A percentile compares a stretch with the other conserved stretches of the same genome.
These are phyloP conservation scores for Aureobasidium zeae DNA, from an alignment of 2,329 filamentous ascomycete species.

Conservation along the genomic window DNA sequence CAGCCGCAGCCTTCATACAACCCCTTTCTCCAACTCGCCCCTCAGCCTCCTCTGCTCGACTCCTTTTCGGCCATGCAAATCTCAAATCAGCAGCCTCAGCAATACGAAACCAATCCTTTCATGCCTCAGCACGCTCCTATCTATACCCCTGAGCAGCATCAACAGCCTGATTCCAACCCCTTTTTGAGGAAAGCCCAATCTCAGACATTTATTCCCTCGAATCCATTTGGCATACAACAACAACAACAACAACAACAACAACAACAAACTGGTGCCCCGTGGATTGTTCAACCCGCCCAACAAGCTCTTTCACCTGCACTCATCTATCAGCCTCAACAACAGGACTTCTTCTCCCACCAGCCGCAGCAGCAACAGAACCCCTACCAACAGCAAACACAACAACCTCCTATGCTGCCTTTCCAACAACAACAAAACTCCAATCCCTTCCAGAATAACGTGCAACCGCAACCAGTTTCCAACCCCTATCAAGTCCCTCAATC, in stretches of 20 bases:
- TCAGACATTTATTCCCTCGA: slow-evolving; percentile 33
- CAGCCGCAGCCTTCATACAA: slow-evolving; percentile 45
- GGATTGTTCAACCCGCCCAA: slow-evolving; percentile 31
- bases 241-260: too few species aligned
- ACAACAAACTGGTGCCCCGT: too few species aligned
- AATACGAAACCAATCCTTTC: slow-evolving; percentile 25
- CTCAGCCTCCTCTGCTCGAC: slow-evolving; percentile 27
- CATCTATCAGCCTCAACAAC: slow-evolving; percentile 22
- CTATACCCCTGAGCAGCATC: slow-evolving; percentile 17
- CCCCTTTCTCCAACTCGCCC: slow-evolving; percentile 50
- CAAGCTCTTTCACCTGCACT: slow-evolving; percentile 22
- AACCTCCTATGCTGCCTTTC: slow-evolving; percentile 22
- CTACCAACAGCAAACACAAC: slow-evolving; percentile 25
- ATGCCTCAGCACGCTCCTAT: slow-evolving; percentile 18
- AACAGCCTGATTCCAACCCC: slow-evolving; percentile 28
- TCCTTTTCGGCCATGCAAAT: slow-evolving; percentile 65
- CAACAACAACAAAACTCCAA: slow-evolving; percentile 21
- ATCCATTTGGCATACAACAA: slow-evolving; percentile 18
- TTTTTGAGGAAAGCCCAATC: slow-evolving; percentile 37
- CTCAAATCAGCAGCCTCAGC: slow-evolving; percentile 29
- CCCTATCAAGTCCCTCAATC: slow-evolving; percentile 7
- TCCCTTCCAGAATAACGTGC: slow-evolving; percentile 17
- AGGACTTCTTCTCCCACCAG: too few species aligned
- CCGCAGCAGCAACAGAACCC: slow-evolving; percentile 26
- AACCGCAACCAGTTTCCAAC: slow-evolving; percentile 12